Evolutionary conservation across 176 grass and related monocot genomes (phyloP).

Genomic region (Puya raimondii): DNA sequence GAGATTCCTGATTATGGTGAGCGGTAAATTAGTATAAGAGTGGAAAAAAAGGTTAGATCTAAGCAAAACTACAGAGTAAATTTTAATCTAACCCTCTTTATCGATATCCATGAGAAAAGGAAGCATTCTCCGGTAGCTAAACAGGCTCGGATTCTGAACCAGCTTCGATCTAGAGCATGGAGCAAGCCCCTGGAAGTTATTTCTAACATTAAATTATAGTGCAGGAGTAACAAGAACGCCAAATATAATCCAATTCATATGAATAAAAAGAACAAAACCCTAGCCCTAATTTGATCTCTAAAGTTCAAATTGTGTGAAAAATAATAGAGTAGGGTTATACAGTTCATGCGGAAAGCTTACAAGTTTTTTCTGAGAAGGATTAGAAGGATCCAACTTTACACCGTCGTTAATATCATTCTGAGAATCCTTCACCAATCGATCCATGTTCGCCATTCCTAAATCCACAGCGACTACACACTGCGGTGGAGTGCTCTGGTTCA

Average conservation of each 20-base stretch:
- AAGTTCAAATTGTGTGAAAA: too few relatives aligned
- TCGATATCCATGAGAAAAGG: constrained; percentile 74
- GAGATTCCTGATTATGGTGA: constrained; percentile 23
- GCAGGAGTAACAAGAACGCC: background rate
- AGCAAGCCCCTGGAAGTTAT: constrained; percentile 37
- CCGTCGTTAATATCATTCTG: too few relatives aligned
- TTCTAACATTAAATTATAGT: too few relatives aligned
- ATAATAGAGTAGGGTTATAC: too few relatives aligned
- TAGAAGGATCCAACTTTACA: too few relatives aligned
- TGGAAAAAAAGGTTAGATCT: background rate
- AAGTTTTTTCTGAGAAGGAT: too few relatives aligned
- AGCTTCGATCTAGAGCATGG: constrained; percentile 44
- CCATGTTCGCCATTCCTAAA: too few relatives aligned
- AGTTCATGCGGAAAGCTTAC: too few relatives aligned
- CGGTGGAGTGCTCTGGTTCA: background rate
- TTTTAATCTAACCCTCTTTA: constrained; percentile 22
- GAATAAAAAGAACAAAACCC: background rate
- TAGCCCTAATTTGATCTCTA: too few relatives aligned
- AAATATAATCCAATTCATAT: constrained; percentile 1
- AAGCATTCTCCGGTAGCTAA: constrained; percentile 87
- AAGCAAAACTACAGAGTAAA: background rate
- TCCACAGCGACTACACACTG: too few relatives aligned
- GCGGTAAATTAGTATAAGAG: background rate
- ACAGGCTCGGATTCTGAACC: constrained; percentile 40
- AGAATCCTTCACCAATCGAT: too few relatives aligned